These are phyloP conservation scores for Porodaedalea pini DNA, from an alignment of 1,284 basidiomycete species.

Conservation along the genomic window DNA sequence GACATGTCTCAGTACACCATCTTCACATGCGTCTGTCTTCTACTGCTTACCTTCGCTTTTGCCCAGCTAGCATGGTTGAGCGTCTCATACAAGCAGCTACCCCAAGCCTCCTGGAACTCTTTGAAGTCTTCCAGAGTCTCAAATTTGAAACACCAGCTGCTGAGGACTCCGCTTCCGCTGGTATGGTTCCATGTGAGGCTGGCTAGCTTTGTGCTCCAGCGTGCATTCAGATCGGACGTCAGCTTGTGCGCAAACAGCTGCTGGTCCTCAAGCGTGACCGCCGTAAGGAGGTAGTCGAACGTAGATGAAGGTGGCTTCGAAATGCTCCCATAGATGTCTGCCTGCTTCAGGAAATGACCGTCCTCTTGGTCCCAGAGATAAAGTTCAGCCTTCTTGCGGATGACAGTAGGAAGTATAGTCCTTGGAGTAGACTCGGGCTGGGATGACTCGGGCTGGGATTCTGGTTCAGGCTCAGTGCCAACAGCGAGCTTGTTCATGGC, in stretches of 20 bases:
- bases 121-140: conserved; percentile 53
- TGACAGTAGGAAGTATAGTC: conserved; percentile 33
- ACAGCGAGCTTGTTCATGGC: conserved; percentile 23
- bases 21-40: not conserved
- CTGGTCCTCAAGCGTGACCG: conserved; percentile 43
- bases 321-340: conserved; percentile 68
- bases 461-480: conserved; percentile 13
- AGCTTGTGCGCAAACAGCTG: conserved; percentile 60
- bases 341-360: conserved; percentile 73
- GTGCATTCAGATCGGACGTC: conserved; percentile 72
- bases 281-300: conserved; percentile 66
- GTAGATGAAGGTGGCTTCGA: conserved; percentile 45
- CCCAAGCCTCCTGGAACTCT: conserved; percentile 66
- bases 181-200: conserved; percentile 87
- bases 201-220: conserved; percentile 54
- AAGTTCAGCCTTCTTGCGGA: conserved; percentile 50
- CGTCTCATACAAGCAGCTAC: conserved; percentile 78
- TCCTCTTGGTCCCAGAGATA: conserved; percentile 72
- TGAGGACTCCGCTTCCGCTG: conserved; percentile 56
- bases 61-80: conserved; percentile 73
- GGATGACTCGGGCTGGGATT: conserved; percentile 15
- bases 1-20: conserved; percentile 25
- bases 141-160: conserved; percentile 87
- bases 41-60: conserved; percentile 73
- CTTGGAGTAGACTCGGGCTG: not conserved